phyloP scores from a whole-genome alignment of 805 yeast species.

The Ogataea dorogensis region DNA sequence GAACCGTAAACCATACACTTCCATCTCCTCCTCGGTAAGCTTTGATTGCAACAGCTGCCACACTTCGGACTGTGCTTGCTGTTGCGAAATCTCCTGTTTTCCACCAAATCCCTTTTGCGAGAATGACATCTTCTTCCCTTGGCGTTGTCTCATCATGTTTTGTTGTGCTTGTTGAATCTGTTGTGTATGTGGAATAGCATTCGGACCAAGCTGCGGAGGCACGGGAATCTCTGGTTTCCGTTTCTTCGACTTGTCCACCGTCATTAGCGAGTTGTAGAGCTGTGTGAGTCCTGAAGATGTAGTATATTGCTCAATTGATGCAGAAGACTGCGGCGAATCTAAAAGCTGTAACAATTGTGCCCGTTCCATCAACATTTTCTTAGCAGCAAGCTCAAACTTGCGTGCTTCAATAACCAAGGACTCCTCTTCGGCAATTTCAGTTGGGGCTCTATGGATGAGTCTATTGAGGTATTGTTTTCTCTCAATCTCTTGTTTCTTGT shows the following conservation, averaged over 20 bases:
- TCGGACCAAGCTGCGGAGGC: conserved; percentile 57
- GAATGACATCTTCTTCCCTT: conserved; percentile 13
- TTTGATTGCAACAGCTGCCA: conserved; percentile 46
- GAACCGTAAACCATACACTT: conserved; percentile 76
- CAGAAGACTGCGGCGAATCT: conserved; percentile 84
- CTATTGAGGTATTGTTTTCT: conserved; percentile 80
- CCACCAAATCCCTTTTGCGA: conserved; percentile 5
- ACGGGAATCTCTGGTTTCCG: conserved; percentile 52
- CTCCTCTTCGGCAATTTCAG: conserved; percentile 97
- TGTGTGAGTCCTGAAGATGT: conserved; percentile 89
- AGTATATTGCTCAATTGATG: conserved; percentile 69
- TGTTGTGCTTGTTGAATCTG: conserved; percentile 26
- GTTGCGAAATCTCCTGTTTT: conserved; percentile 12
- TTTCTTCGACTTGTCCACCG: conserved; percentile 60
- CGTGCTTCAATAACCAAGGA: conserved; percentile 90
- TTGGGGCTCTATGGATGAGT: conserved; percentile 80
- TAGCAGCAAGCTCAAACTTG: conserved; percentile 87
- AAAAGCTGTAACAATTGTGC: conserved; percentile 71
- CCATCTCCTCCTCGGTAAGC: conserved; percentile 75
- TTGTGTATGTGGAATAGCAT: conserved; percentile 49
- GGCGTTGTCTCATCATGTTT: conserved; percentile 16
- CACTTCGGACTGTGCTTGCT: conserved; percentile 27
- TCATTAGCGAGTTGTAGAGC: conserved; percentile 74
- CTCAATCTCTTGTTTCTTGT: conserved; percentile 68
- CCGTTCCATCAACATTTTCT: conserved; percentile 81